Base-by-base conservation (phyloP, 192 early-diverging fungal genomes). In the Chytriomyces hyalinus region DNA sequence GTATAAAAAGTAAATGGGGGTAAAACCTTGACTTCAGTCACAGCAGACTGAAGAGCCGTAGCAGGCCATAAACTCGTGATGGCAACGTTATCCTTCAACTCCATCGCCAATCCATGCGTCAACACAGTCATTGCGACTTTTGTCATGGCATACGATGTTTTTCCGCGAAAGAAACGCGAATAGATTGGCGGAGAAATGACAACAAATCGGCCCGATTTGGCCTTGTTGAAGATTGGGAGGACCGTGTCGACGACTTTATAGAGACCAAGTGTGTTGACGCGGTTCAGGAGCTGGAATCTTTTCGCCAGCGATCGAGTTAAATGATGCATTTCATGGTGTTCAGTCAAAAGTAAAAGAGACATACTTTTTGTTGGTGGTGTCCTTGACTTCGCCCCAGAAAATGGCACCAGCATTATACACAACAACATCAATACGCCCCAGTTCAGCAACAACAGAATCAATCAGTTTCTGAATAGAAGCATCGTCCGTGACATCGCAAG, bases 351-450 rank as follows among this genome's bases (percentile, higher is more conserved):
- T 0, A 17, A 64, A 64, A 44, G 5, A 22, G 26, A 28, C 20
- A 13, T 61, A 83, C 61, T 70, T 43, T 60, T 82, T 82, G 10
- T 49, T 36, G 7, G 50, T 36, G 7, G 83, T 82, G 3, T 82
- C 70, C n/a, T 10, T 50, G 20, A 84, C 68, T 13, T 28, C 62
- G 11, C 67, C 70, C 80, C 83, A 82, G 24, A 26, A 67, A 64
- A 84, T 83, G 6, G 83, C 80, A 24, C 83, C 83, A 15, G 83
- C 51, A 47, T 84, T 84, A 66, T 83, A 84, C 53, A 84, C 70
- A 6, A 80, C 64, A 6, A 50, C 67, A 69, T 84, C 83, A 20
- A 84, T 61, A n/a, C 80, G 70, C 24, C 80, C 80, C 13, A 24
- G 48, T 8, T 17, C 20, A 20, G 62, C 48, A 49, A 67, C 10